phyloP scores from a whole-genome alignment of 495 filamentous ascomycete species.

The Penicillium paradoxum region DNA sequence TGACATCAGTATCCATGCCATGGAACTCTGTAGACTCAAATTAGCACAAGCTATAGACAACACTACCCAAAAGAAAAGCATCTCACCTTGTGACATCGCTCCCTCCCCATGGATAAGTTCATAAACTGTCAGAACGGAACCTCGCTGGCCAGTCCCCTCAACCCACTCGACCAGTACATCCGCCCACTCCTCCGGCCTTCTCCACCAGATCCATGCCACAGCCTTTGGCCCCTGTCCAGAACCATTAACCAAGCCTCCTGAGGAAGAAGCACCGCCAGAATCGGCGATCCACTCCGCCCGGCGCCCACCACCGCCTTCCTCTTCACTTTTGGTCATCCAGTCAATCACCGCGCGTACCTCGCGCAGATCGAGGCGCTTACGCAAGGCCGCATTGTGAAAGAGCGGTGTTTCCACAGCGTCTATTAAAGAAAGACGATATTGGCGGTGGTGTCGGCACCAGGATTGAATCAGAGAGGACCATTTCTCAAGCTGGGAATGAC shows the following conservation, averaged over 20 bases:
- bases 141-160: conserved; percentile 69
- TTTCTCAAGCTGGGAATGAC: conserved; percentile 68
- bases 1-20: conserved; percentile 75
- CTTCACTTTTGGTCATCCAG: conserved; percentile 62
- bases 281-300: conserved; percentile 65
- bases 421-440: conserved; percentile 65
- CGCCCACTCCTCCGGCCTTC: conserved; percentile 70
- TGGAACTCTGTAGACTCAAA: conserved; percentile 60
- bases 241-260: neutral
- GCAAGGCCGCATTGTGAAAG: conserved; percentile 49
- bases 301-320: conserved; percentile 50
- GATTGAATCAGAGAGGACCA: conserved; percentile 82
- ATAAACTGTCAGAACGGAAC: conserved; percentile 69
- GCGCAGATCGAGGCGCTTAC: conserved; percentile 51
- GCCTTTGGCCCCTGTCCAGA: conserved; percentile 26
- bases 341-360: conserved; percentile 67
- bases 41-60: conserved; percentile 11
- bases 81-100: conserved; percentile 53
- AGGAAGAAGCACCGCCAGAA: neutral
- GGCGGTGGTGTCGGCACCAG: conserved; percentile 73
- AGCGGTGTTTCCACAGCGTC: conserved; percentile 56
- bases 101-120: conserved; percentile 66
- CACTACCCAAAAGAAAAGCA: neutral
- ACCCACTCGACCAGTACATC: conserved; percentile 58
- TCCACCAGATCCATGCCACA: conserved; percentile 64